Conservation (phyloP, 306 rosid species). For the Heteromeles arbutifolia region DNA sequence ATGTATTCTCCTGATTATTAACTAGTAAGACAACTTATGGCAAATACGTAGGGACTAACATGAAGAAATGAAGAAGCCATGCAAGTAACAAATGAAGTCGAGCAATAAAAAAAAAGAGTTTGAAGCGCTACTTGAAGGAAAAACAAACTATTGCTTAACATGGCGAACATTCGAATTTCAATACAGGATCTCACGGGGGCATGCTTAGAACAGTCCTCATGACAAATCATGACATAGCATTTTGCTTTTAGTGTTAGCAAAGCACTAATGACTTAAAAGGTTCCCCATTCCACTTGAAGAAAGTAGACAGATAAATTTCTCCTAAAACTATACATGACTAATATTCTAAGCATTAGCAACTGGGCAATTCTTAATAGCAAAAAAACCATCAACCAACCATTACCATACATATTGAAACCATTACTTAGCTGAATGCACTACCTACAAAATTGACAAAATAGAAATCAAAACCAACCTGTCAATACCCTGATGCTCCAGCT, state of each 20-base stretch:
- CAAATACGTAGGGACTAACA: not conserved
- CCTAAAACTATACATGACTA: not conserved
- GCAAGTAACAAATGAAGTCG: not conserved
- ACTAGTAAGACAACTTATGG: not conserved
- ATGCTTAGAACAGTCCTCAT: not conserved
- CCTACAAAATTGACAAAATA: not conserved
- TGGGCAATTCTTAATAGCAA: not conserved
- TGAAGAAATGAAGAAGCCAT: not conserved
- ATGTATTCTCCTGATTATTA: not conserved
- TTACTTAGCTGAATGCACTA: not conserved
- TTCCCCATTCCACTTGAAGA: not conserved
- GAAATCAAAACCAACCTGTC: conserved; percentile 57
- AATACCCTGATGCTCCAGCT: conserved; percentile 68
- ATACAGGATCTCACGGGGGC: not conserved
- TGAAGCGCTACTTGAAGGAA: too few relatives aligned
- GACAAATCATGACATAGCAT: not conserved
- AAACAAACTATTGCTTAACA: not conserved
- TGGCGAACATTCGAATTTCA: not conserved
- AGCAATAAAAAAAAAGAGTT: not conserved
- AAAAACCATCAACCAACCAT: not conserved
- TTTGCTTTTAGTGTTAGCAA: not conserved
- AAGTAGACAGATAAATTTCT: not conserved
- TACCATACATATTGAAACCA: not conserved
- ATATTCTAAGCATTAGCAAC: not conserved
- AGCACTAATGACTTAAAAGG: not conserved